Conservation (phyloP, 106 monocot species). For the Phalaenopsis equestris region DNA sequence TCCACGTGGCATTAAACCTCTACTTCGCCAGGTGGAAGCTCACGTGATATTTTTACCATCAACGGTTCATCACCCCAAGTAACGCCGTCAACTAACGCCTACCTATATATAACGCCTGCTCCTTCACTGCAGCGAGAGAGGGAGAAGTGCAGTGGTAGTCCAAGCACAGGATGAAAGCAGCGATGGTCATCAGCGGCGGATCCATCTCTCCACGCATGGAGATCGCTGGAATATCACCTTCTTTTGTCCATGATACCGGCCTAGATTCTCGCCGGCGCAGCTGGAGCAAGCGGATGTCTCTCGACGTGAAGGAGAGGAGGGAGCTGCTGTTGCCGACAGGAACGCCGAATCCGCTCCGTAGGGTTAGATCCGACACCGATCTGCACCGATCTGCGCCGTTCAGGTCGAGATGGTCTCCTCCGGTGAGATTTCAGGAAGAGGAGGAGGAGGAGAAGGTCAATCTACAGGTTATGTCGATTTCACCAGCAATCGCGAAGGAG, state of each 20-base stretch:
- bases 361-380: conserved; percentile 15
- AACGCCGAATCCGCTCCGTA: not conserved
- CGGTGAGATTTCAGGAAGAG: not conserved
- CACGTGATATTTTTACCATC: not conserved
- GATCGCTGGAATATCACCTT: not conserved
- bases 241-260: not conserved
- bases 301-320: not conserved
- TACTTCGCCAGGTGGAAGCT: no score
- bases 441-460: conserved; percentile 8
- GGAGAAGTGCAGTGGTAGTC: not conserved
- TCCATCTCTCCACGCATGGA: not conserved
- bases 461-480: conserved; percentile 4
- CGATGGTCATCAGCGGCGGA: not conserved
- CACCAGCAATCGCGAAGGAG: not conserved
- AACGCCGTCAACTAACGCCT: conserved; percentile 1
- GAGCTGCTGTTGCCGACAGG: not conserved
- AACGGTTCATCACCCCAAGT: not conserved
- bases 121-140: not conserved
- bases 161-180: not conserved
- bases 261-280: not conserved
- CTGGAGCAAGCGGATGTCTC: not conserved
- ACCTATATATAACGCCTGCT: not conserved
- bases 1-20: no score
- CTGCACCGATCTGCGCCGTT: not conserved
- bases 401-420: not conserved